Percentiles rank a stretch among this genome's conserved stretches.
phyloP scores from a whole-genome alignment of 73 alveolate genomes.

The Paramecium sonneborni region DNA sequence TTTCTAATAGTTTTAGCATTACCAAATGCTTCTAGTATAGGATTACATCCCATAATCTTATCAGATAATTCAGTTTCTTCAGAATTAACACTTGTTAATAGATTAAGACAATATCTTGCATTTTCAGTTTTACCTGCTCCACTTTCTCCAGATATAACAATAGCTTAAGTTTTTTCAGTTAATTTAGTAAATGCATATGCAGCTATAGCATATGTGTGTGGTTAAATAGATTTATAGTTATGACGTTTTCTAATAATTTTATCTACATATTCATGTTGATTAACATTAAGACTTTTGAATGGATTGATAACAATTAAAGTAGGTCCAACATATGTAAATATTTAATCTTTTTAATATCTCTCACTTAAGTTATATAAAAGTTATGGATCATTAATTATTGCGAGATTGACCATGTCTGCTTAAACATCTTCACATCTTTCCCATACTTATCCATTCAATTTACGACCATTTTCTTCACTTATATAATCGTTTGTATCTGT shows the following conservation, averaged over 20 bases:
- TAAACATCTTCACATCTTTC: conserved; percentile 34
- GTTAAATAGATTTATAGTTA: conserved; percentile 70
- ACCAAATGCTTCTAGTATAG: conserved; percentile 98
- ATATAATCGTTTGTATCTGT: neutral
- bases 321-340: conserved; percentile 98
- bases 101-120: conserved; percentile 96
- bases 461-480: neutral
- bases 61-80: conserved; percentile 31
- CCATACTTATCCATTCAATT: neutral
- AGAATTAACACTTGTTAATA: conserved; percentile 74
- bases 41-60: conserved; percentile 96
- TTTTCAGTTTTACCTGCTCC: conserved; percentile 99
- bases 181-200: conserved; percentile 87
- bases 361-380: conserved; percentile 81
- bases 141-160: conserved; percentile 98
- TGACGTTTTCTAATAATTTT: conserved; percentile 52
- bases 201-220: conserved; percentile 92
- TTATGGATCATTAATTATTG: conserved; percentile 83
- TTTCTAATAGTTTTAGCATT: conserved; percentile 96
- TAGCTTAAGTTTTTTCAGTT: conserved; percentile 85
- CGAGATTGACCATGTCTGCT: neutral
- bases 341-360: conserved; percentile 85
- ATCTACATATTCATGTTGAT: conserved; percentile 36
- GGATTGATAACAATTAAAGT: conserved; percentile 95
- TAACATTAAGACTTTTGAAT: conserved; percentile 81